Evolutionary conservation across 352 stramenopile species (phyloP).

Genomic region (Globisporangium megalacanthum): DNA sequence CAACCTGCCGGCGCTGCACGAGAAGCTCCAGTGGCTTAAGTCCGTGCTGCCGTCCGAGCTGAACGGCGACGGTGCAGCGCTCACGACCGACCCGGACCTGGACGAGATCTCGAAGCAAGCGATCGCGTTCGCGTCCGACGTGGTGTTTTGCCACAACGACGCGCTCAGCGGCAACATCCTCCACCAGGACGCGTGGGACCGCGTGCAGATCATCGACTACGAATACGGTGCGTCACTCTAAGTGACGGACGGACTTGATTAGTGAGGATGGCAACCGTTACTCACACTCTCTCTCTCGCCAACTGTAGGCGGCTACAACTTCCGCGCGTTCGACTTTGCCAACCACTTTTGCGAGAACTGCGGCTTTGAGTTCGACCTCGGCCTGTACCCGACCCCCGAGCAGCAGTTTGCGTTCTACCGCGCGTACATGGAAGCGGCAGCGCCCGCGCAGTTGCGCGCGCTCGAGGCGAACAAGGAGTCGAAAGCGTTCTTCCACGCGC

Average conservation of each 20-base stretch:
- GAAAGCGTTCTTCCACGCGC: constrained; percentile 78
- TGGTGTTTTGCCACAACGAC: constrained; percentile 94
- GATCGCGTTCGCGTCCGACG: constrained; percentile 63
- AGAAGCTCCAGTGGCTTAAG: constrained; percentile 79
- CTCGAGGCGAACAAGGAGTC: constrained; percentile 66
- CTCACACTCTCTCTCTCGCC: neutral
- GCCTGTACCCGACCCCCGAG: constrained; percentile 72
- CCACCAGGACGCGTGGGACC: constrained; percentile 66
- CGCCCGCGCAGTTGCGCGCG: constrained; percentile 52
- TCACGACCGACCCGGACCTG: constrained; percentile 34
- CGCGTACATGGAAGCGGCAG: constrained; percentile 71
- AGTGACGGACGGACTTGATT: too few relatives aligned
- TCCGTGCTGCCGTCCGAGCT: constrained; percentile 67
- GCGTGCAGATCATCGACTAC: constrained; percentile 94
- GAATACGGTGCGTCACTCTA: constrained; percentile 63
- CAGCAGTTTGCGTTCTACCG: constrained; percentile 86
- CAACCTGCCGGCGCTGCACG: constrained; percentile 46
- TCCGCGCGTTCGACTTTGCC: constrained; percentile 91
- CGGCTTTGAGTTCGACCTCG: constrained; percentile 90
- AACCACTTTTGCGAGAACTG: constrained; percentile 95
- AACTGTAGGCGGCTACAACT: constrained; percentile 84
- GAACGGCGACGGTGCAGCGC: constrained; percentile 58
- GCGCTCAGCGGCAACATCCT: constrained; percentile 86
- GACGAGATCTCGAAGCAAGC: constrained; percentile 79
- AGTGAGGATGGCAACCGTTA: neutral